Evolutionary conservation across 768 basidiomycete genomes (phyloP).

Genomic region (Glaciozyma antarctica): DNA sequence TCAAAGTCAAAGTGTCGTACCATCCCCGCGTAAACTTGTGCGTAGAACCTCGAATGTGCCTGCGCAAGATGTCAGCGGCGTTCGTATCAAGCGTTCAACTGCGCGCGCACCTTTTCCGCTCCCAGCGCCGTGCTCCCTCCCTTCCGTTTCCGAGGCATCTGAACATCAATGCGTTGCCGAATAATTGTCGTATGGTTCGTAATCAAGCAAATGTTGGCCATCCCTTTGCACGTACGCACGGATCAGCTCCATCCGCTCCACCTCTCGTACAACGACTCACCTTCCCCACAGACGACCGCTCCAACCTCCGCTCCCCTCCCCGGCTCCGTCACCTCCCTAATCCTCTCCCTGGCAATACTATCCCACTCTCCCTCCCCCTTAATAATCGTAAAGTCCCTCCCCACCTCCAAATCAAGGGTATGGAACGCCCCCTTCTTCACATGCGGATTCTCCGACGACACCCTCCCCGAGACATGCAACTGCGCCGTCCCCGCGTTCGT

Average conservation of each 20-base stretch:
- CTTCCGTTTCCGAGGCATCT: slow-evolving; percentile 80
- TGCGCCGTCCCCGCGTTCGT: slow-evolving; percentile 40
- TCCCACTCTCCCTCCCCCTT: slow-evolving; percentile 81
- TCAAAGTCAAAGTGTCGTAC: slow-evolving; percentile 81
- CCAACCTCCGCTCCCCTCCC: slow-evolving; percentile 93
- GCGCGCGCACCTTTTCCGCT: slow-evolving; percentile 72
- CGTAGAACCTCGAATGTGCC: slow-evolving; percentile 72
- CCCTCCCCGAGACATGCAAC: slow-evolving; percentile 77
- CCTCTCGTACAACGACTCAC: slow-evolving; percentile 35
- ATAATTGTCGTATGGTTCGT: slow-evolving; percentile 96
- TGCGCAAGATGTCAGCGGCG: slow-evolving; percentile 17
- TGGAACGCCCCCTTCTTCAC: slow-evolving; percentile 90
- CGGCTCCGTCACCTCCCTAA: slow-evolving; percentile 82
- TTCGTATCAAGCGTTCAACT: background rate
- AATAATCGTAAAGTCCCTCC: slow-evolving; percentile 80
- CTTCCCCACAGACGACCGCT: slow-evolving; percentile 92
- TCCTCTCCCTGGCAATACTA: slow-evolving; percentile 66
- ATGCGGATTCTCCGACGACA: slow-evolving; percentile 73
- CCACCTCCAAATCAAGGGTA: slow-evolving; percentile 83
- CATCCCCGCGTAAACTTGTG: slow-evolving; percentile 75
- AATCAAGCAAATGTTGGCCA: slow-evolving; percentile 83
- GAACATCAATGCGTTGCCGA: slow-evolving; percentile 74
- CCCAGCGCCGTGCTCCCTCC: slow-evolving; percentile 68
- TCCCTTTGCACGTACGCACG: slow-evolving; percentile 44
- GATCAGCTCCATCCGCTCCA: background rate